Percentiles rank a stretch among this genome's conserved stretches.
Evolutionary conservation across 2,329 filamentous ascomycete species (phyloP).

Genomic region (Cladophialophora exuberans): DNA sequence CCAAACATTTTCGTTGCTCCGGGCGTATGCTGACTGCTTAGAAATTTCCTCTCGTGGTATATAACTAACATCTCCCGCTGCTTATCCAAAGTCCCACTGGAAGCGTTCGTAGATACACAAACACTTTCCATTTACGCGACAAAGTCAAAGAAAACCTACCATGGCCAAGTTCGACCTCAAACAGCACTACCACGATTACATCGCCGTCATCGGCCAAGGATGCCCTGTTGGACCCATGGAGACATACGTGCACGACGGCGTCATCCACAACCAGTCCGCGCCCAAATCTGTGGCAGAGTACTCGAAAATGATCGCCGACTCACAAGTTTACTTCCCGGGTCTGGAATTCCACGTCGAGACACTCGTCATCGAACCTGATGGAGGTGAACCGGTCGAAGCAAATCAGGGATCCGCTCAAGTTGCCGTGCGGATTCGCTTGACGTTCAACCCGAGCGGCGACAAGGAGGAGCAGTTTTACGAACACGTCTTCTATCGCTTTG

Average conservation of each 20-base stretch:
- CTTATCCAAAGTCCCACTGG: no score
- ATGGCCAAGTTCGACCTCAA: background rate
- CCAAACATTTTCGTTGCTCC: no score
- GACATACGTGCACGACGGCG: slow-evolving; percentile 15
- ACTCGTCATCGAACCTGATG: slow-evolving; percentile 19
- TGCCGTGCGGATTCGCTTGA: slow-evolving; percentile 21
- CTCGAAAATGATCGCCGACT: slow-evolving; percentile 17
- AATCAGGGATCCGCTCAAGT: slow-evolving; percentile 7
- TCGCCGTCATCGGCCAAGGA: slow-evolving; percentile 4
- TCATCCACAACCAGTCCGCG: slow-evolving; percentile 21
- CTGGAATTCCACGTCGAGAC: slow-evolving; percentile 22
- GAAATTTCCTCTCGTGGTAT: no score
- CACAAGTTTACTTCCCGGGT: slow-evolving; percentile 11
- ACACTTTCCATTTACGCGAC: background rate
- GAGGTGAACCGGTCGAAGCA: background rate
- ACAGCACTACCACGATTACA: slow-evolving; percentile 11
- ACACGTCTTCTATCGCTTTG: slow-evolving; percentile 24
- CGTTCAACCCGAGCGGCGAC: slow-evolving; percentile 4
- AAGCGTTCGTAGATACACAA: background rate
- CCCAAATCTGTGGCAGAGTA: slow-evolving; percentile 20
- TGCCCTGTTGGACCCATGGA: background rate
- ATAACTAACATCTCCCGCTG: no score
- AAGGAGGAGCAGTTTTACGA: slow-evolving; percentile 22
- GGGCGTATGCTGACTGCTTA: no score
- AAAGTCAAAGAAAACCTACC: background rate